These are phyloP conservation scores for Fusarium keratoplasticum DNA, from an alignment of 2,329 filamentous ascomycete genomes.

Conservation along the genomic window DNA sequence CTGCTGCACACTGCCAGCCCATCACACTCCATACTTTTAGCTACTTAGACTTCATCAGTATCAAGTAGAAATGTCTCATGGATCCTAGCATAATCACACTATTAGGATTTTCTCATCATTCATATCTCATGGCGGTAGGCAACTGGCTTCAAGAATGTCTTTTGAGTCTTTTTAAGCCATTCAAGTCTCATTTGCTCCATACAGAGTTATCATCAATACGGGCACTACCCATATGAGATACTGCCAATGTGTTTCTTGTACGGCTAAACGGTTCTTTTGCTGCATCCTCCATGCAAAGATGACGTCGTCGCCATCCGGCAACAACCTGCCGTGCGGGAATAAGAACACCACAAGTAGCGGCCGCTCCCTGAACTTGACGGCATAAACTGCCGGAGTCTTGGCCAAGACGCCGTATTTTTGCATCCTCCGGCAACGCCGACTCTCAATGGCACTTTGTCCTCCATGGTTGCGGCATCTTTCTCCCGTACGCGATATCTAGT, in stretches of 20 bases:
- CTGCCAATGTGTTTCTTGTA: neutral
- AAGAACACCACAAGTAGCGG: neutral
- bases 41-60: neutral
- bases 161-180: too few relatives aligned
- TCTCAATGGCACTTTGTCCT: neutral
- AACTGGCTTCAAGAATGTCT: too few relatives aligned
- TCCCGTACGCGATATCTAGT: neutral
- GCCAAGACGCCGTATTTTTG: neutral
- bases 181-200: neutral
- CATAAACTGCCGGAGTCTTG: neutral
- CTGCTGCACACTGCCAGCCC: too few relatives aligned
- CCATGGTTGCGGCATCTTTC: neutral
- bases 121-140: too few relatives aligned
- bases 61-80: neutral
- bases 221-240: neutral
- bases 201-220: neutral
- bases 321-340: conserved; percentile 1
- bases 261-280: neutral
- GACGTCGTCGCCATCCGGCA: neutral
- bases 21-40: neutral
- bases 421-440: neutral
- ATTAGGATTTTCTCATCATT: neutral
- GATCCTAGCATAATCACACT: neutral
- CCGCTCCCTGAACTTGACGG: neutral
- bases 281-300: neutral